Evolutionary conservation across 345 rosid genomes (phyloP).

Genomic region (Brassica rapa): DNA sequence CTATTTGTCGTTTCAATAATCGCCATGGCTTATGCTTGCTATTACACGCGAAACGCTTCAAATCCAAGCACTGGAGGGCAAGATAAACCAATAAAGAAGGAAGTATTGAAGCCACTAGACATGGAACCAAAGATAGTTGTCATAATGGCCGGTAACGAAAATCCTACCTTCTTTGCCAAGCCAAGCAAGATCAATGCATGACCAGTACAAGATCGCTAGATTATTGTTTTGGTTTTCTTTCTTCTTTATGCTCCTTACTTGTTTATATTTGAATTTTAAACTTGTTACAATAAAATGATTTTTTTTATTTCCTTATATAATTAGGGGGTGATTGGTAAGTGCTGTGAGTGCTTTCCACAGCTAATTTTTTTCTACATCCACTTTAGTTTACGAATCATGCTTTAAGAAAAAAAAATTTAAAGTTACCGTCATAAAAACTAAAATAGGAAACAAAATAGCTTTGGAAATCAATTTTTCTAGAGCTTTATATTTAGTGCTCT

Average conservation of each 20-base stretch:
- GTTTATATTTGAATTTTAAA: neutral
- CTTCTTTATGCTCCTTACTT: neutral
- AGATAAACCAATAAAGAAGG: constrained; percentile 29
- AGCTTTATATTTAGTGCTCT: too few species aligned
- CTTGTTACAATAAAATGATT: neutral
- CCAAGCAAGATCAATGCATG: constrained; percentile 39
- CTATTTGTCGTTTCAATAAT: constrained; percentile 48
- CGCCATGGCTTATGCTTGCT: constrained; percentile 52
- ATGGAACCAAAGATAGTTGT: constrained; percentile 73
- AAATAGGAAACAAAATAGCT: too few species aligned
- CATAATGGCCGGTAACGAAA: constrained; percentile 66
- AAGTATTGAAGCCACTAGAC: constrained; percentile 40
- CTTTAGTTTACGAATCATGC: too few species aligned
- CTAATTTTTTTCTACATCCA: too few species aligned
- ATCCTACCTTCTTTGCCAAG: constrained; percentile 61
- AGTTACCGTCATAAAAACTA: too few species aligned
- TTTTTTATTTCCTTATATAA: neutral
- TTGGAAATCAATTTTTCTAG: too few species aligned
- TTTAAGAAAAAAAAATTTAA: too few species aligned
- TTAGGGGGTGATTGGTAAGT: neutral
- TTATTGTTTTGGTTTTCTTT: neutral
- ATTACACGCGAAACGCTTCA: constrained; percentile 7
- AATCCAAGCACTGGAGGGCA: constrained; percentile 19
- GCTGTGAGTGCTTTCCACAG: too few species aligned
- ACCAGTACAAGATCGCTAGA: constrained; percentile 7